Evolutionary conservation across 768 basidiomycete species (phyloP), one percentile per base, ranked within the genome.

Genomic region (Boletus subparvulus): DNA sequence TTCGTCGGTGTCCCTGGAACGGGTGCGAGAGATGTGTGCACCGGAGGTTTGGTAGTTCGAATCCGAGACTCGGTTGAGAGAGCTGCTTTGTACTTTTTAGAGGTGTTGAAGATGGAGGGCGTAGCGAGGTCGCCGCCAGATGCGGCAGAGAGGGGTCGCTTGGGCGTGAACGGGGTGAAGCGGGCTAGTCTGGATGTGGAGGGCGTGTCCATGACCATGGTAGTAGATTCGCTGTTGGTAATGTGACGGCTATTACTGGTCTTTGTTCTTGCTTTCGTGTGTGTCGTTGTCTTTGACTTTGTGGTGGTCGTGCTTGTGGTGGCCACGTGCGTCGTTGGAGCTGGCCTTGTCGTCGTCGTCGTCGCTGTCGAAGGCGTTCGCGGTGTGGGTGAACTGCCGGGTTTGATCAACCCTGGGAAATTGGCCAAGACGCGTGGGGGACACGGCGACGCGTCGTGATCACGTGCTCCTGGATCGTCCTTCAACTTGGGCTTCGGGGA

Each of bases 61-160:
- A 61, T 10, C 16, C 72, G 69, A 10, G 77, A 75, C 56, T 80
- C 79, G 8, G 70, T 60, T 2, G 86, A 86, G 16, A 89, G 69
- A 1, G 82, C 65, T 0, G 87, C 83, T 65, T 86, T 88, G 74
- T 86, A 88, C 67, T 86, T 86, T 76, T 85, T 88, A 63, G 80
- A 71, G 9, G 83, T 80, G 2, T 33, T 63, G 28, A 74, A 70
- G n/a, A 72, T 50, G 49, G 73, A 74, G 12, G 75, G 70, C 0
- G 75, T 76, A 3, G 73, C 52, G 0, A 78, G 60, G 37, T 76
- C 73, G 16, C 56, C 68, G 21, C 72, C 69, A n/a, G 74, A 63
- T 9, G 35, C 26, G 16, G 69, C 67, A 32, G 78, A 81, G 42
- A 78, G 67, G 2, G 81, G 77, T 19, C 83, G 76, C 61, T 79